phyloP scores from a whole-genome alignment of 2,329 filamentous ascomycete genomes.

The Phyllosticta paracitricarpa region DNA sequence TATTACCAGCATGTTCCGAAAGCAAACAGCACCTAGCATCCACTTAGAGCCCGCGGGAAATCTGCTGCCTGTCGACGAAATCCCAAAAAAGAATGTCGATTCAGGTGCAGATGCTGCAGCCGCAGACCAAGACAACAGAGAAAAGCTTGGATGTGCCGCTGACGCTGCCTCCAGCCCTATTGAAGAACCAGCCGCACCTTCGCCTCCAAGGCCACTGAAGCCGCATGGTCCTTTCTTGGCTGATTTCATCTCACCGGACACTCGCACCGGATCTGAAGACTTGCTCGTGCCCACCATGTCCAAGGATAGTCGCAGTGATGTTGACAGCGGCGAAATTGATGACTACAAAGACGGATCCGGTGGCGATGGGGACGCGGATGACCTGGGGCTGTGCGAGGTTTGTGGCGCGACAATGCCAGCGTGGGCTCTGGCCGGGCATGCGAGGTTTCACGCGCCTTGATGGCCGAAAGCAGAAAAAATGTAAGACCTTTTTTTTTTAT shows the following conservation, averaged over 20 bases:
- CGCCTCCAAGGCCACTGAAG: background rate
- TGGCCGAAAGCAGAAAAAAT: conserved; percentile 8
- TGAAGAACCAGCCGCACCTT: background rate
- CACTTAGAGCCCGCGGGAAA: conserved; percentile 52
- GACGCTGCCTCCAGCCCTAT: background rate
- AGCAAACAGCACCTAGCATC: conserved; percentile 58
- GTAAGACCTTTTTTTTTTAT: background rate
- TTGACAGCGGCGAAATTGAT: conserved; percentile 13
- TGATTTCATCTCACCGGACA: background rate
- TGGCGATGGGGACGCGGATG: conserved; percentile 24
- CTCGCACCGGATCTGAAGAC: conserved; percentile 23
- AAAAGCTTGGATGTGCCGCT: background rate
- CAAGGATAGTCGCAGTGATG: conserved; percentile 12
- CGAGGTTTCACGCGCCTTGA: conserved; percentile 39
- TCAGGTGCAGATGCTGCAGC: background rate
- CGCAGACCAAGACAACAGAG: conserved; percentile 1
- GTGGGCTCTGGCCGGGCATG: conserved; percentile 51
- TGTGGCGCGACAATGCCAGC: conserved; percentile 46
- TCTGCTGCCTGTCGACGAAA: conserved; percentile 16
- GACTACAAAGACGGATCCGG: background rate
- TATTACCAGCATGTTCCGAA: conserved; percentile 71
- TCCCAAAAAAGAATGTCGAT: background rate
- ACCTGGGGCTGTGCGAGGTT: conserved; percentile 31
- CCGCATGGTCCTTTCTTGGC: background rate
- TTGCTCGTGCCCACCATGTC: conserved; percentile 18